Percentiles rank a stretch among this genome's conserved stretches.
These are phyloP conservation scores for Trametes cubensis DNA, from an alignment of 768 basidiomycete species.

Conservation along the genomic window DNA sequence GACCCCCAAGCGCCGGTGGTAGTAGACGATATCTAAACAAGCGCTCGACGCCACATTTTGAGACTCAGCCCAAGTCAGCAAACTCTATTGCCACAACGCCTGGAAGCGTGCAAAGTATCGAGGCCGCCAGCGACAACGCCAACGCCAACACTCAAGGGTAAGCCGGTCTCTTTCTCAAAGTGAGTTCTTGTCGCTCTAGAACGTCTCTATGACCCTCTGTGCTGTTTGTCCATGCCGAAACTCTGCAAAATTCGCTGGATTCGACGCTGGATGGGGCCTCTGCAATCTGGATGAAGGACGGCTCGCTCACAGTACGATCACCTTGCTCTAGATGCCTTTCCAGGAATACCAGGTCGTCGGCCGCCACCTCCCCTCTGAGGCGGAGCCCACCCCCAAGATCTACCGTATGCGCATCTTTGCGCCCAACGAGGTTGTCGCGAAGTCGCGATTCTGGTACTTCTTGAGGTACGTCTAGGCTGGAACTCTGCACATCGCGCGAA, in stretches of 20 bases:
- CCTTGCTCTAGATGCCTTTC: slow-evolving; percentile 62
- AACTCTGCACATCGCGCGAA: not conserved
- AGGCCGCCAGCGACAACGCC: slow-evolving; percentile 25
- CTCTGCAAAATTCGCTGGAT: slow-evolving; percentile 12
- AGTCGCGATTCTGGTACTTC: slow-evolving; percentile 99
- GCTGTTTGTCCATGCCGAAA: slow-evolving; percentile 12
- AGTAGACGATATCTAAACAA: not conserved
- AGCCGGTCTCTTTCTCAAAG: slow-evolving; percentile 26
- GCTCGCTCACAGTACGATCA: slow-evolving; percentile 22
- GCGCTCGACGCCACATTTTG: slow-evolving; percentile 3
- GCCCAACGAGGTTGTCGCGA: slow-evolving; percentile 97
- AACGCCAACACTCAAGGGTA: slow-evolving; percentile 28
- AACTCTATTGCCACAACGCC: slow-evolving; percentile 25
- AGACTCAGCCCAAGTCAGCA: slow-evolving; percentile 21
- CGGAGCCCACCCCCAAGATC: slow-evolving; percentile 94
- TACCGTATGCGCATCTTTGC: slow-evolving; percentile 99
- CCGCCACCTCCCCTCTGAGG: slow-evolving; percentile 93
- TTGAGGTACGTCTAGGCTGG: slow-evolving; percentile 61
- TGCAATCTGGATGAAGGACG: slow-evolving; percentile 28
- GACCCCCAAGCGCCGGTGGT: no score
- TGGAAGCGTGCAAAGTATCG: slow-evolving; percentile 13
- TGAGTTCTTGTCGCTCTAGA: slow-evolving; percentile 12
- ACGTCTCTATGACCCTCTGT: not conserved
- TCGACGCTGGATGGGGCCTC: slow-evolving; percentile 37
- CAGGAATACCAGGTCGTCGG: slow-evolving; percentile 97